A percentile compares a stretch with the other conserved stretches of the same genome.
Evolutionary conservation across 2,329 filamentous ascomycete species (phyloP).

Genomic region (Hypoxylon sp.): DNA sequence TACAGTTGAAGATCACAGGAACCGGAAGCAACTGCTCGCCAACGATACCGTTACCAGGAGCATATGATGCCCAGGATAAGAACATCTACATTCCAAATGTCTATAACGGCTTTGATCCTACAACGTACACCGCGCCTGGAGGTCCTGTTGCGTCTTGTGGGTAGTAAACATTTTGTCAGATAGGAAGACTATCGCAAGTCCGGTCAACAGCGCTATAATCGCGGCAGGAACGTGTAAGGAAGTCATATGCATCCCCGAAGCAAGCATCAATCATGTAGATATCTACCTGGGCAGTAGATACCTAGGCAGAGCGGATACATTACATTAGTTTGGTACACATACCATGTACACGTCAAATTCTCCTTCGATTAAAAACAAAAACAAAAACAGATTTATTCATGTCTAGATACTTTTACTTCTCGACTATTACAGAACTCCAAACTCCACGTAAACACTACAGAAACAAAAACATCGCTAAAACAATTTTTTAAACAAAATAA

Average conservation of each 20-base stretch:
- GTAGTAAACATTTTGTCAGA: not conserved
- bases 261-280: not conserved
- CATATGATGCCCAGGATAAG: constrained; percentile 51
- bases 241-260: too few relatives aligned
- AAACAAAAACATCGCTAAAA: not conserved
- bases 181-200: too few relatives aligned
- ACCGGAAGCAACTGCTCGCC: constrained; percentile 52
- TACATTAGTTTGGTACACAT: not conserved
- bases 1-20: constrained; percentile 54
- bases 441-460: not conserved
- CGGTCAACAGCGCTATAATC: too few relatives aligned
- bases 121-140: constrained; percentile 52
- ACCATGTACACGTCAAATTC: not conserved
- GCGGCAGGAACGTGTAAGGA: too few relatives aligned
- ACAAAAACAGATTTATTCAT: not conserved
- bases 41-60: constrained; percentile 53
- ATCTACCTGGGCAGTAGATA: too few relatives aligned
- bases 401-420: not conserved
- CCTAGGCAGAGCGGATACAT: not conserved
- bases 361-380: not conserved
- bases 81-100: constrained; percentile 53
- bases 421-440: not conserved
- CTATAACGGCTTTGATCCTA: constrained; percentile 55
- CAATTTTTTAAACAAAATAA: not conserved
- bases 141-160: constrained; percentile 44